These are phyloP conservation scores for Xylaria sp. DNA, from an alignment of 495 filamentous ascomycete species.

Conservation along the genomic window DNA sequence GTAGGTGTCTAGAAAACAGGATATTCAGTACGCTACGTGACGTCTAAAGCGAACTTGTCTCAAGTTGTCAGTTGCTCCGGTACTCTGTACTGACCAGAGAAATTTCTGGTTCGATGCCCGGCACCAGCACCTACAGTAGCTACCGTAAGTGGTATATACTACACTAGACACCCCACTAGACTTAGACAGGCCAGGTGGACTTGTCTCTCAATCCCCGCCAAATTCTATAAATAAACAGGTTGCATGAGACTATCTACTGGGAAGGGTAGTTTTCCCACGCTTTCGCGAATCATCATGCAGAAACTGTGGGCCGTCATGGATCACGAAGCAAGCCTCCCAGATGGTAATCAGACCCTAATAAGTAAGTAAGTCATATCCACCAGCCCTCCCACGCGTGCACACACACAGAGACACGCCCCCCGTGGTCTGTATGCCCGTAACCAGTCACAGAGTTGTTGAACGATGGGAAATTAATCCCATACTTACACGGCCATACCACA, in stretches of 20 bases:
- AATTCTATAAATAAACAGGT: constrained; percentile 28
- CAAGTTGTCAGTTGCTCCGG: constrained; percentile 2
- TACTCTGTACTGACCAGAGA: neutral
- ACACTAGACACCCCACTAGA: neutral
- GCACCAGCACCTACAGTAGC: neutral
- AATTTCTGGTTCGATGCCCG: constrained; percentile 5
- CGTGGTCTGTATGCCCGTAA: too few relatives aligned
- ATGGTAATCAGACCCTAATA: constrained; percentile 1
- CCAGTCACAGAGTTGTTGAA: neutral
- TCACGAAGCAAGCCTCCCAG: constrained; percentile 7
- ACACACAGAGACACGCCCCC: neutral
- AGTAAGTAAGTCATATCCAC: neutral
- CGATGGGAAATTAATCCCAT: neutral
- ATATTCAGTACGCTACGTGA: neutral
- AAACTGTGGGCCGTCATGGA: neutral
- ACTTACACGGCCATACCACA: too few relatives aligned
- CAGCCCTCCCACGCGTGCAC: neutral
- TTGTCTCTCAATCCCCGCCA: constrained; percentile 8
- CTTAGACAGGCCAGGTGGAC: neutral
- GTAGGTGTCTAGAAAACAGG: neutral
- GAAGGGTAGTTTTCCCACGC: constrained; percentile 2
- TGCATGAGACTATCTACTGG: constrained; percentile 26
- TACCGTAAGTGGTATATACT: constrained; percentile 3
- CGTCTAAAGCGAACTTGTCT: constrained; percentile 3
- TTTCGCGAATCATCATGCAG: constrained; percentile 20